Base-by-base conservation (phyloP, 306 rosid species). In the Arachis stenosperma region DNA sequence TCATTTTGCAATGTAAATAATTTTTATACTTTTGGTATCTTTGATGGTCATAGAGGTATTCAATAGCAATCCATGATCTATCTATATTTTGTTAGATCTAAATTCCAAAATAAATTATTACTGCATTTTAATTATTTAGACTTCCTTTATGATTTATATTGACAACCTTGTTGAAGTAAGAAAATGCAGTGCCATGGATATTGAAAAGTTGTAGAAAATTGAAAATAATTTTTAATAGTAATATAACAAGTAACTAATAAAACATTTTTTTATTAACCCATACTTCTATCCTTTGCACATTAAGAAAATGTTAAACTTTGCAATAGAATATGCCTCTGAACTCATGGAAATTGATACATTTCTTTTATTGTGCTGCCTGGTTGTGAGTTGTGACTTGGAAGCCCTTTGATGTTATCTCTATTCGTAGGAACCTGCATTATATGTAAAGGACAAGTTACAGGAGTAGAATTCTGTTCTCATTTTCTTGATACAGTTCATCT, bases 21-120 rank as follows among this genome's bases (percentile, higher is more conserved):
- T 73, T 58, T 83, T 63, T 89, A 85, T 89, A 85, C 65, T 66
- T 94, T 91, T 81, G 98, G 97, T 9, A 86, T 91, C 79, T 94
- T 91, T 75, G 96, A 94, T 83, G 98, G 97, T 69, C 95, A 94
- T 80, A 85, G 97, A 84, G 98, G 98, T 90, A 72, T 68, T 42
- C 71, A 74, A 11, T 69, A 40, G 27, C 61, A 55, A 72, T 75
- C 65, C 66, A 58, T 3, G 37, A 54, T 46, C n/a, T 74, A 56
- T 62, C 57, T 63, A 47, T 8, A 54, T 65, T 55, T 56, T 33
- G 42, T 65, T 56, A 57, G 39, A 56, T 65, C 13, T 33, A 41
- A 55, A 65, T 54, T 54, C 7, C 6, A 74, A 17, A 14, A 54
- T 29, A 52, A 29, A 36, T 40, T 1, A 63, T 63, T 65, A 22